Conservation (phyloP, 148 eudicot genomes). For the Rhododendron molle region DNA sequence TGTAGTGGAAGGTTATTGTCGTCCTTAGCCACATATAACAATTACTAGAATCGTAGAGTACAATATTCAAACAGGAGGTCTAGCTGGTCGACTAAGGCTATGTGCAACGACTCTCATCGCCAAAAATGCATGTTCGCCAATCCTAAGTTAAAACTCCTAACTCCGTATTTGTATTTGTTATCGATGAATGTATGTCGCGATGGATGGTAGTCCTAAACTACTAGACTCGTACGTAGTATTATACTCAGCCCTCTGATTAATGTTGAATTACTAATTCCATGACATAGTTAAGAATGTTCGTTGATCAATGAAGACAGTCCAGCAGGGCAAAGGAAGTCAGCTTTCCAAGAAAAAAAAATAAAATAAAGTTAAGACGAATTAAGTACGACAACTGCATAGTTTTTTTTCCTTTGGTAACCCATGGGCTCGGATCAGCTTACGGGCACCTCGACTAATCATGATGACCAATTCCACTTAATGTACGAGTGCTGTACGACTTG, state of each 20-base stretch:
- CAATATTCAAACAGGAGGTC: neutral
- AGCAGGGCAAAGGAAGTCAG: no score
- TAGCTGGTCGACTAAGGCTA: neutral
- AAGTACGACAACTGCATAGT: no score
- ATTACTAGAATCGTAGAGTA: neutral
- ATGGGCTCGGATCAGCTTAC: no score
- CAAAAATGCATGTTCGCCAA: neutral
- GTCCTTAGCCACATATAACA: neutral
- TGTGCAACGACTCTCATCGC: neutral
- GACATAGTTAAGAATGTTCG: neutral
- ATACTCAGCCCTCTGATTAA: neutral
- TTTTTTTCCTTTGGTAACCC: no score
- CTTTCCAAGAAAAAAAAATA: no score
- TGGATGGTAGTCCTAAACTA: neutral
- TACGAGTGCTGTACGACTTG: no score
- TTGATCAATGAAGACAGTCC: neutral
- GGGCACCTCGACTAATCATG: no score
- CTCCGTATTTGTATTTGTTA: neutral
- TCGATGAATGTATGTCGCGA: neutral
- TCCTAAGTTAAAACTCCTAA: neutral
- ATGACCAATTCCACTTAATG: no score
- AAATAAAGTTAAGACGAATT: no score
- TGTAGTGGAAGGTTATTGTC: neutral
- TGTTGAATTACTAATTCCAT: neutral
- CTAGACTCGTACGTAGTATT: neutral